Evolutionary conservation across 441 rosid species (phyloP), one percentile per base, ranked within the genome.

Genomic region (Erodium moschatum): DNA sequence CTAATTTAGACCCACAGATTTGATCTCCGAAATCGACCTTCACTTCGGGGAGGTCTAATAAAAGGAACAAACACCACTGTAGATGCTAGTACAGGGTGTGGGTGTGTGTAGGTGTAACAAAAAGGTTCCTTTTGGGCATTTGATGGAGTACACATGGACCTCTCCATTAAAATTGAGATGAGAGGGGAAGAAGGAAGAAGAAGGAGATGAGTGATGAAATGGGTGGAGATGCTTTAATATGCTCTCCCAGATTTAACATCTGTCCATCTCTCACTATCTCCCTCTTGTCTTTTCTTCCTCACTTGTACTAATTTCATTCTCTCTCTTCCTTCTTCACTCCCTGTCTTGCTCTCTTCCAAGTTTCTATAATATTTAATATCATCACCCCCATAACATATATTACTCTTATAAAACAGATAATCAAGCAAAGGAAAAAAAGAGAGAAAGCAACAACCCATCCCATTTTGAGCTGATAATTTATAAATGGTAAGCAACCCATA

Each of bases 171-270:
- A n/a, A n/a, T n/a, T n/a, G n/a, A n/a, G n/a, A n/a, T n/a, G 9
- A 35, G 40, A 7, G 9, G 40, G 9, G 40, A 3, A 35, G 40
- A 35, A 35, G 40, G 40, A 35, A 35, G 40, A 29, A 29, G 40
- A 29, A 29, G 40, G 1, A 5, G 40, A 2, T 35, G 40, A 35
- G 40, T 58, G 48, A 35, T 52, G 63, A 27, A 77, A 72, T 67
- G 83, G 79, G 80, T 76, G 85, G 82, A 86, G 86, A 79, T 75
- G 87, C 85, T 81, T 67, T 70, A 68, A 63, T 75, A 67, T 72
- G 78, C 83, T 67, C 78, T 81, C 80, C 60, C 40, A 18, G 74
- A 67, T 77, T 79, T 70, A 83, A 81, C 88, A 86, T 67, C 79
- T 86, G 85, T 82, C 81, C 75, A 50, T 50, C 56, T 67, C 7